Evolutionary conservation across 306 rosid genomes (phyloP), one percentile per base, ranked within the genome.

Genomic region (Begonia loranthoides): DNA sequence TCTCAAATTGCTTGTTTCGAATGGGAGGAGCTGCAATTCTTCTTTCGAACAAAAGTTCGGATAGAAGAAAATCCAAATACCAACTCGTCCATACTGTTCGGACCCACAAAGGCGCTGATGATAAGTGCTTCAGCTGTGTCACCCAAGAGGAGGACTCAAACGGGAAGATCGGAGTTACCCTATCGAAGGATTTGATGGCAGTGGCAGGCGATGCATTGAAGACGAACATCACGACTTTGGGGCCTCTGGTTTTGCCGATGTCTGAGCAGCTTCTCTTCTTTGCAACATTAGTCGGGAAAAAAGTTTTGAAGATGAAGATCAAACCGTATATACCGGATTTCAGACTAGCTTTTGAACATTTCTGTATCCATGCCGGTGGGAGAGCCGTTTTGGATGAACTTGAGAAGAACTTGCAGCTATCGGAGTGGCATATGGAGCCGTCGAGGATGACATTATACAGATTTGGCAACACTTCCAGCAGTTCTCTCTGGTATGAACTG

Each of bases 351-450:
- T 28, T 28, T 28, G 36, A 28, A 28, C 36, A 28, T 64, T 83
- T 83, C 60, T 83, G 87, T 66, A 79, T 83, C 49, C 93, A 83
- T 7, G 87, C 93, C 36, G 87, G 93, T 45, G 93, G 93, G 39
- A 72, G 87, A 63, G 87, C 87, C n/a, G 93, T 83, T 36, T 77
- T 83, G 73, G 94, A 83, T 63, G 87, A 83, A 58, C 60, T 83
- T 59, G 87, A 83, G 79, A 79, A 76, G 70, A 83, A 83, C 73
- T 66, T 83, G 85, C 82, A 83, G 65, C 64, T 83, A 14, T 70
- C 85, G 1, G 70, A 74, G 54, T 83, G 94, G 88, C 88, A 83
- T 71, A 83, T 83, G 94, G 94, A 83, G 64, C 94, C 94, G 44
- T 83, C 94, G 17, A 77, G 94, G 67, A 80, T 83, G 94, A 83